These are phyloP conservation scores for Phytophthora pistaciae DNA, from an alignment of 352 stramenopile genomes.

Conservation along the genomic window DNA sequence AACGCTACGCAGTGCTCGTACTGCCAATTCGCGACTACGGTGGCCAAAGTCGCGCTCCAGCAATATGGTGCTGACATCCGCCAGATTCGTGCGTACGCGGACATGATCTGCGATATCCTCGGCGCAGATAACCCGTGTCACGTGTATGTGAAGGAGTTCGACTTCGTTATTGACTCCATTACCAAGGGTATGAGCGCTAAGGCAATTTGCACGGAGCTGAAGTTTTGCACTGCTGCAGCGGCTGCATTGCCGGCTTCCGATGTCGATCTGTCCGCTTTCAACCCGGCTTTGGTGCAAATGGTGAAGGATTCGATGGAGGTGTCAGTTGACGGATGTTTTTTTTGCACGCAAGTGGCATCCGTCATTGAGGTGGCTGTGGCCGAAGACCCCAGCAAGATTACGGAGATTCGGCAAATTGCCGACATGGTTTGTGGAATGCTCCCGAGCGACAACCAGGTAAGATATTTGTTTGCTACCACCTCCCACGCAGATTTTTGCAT, in stretches of 20 bases:
- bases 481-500: constrained; percentile 3
- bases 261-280: constrained; percentile 30
- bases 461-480: not conserved
- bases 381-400: constrained; percentile 60
- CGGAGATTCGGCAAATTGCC: constrained; percentile 67
- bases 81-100: constrained; percentile 66
- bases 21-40: constrained; percentile 68
- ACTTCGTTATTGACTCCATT: constrained; percentile 70
- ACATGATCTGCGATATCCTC: constrained; percentile 83
- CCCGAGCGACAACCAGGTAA: constrained; percentile 71
- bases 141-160: constrained; percentile 72
- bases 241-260: not conserved
- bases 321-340: constrained; percentile 63
- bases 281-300: constrained; percentile 39
- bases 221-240: constrained; percentile 57
- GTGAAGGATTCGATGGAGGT: constrained; percentile 47
- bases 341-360: constrained; percentile 73
- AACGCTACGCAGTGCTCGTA: constrained; percentile 65
- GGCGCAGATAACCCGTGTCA: constrained; percentile 71
- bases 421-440: constrained; percentile 71
- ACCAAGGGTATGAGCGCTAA: constrained; percentile 73
- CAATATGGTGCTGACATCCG: constrained; percentile 64
- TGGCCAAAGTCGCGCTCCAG: constrained; percentile 67
- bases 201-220: constrained; percentile 63
- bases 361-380: constrained; percentile 64